Conservation (phyloP, 106 monocot species). For the Phalaenopsis equestris region DNA sequence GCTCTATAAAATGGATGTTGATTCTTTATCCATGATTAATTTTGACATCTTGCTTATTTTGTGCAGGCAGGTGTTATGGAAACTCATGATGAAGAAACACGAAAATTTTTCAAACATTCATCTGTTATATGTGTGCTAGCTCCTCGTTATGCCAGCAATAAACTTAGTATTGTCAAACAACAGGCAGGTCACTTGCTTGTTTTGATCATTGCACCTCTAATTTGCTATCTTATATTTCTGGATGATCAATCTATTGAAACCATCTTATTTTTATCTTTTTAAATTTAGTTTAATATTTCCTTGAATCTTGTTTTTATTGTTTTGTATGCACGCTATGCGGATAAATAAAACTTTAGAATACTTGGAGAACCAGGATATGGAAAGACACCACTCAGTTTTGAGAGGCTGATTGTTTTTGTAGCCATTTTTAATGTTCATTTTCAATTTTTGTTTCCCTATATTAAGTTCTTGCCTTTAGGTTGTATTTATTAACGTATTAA, state of each 20-base stretch:
- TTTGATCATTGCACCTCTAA: not conserved
- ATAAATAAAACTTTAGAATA: not conserved
- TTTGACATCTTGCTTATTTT: slow-evolving; percentile 3
- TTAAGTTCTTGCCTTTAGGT: not conserved
- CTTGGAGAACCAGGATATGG: not conserved
- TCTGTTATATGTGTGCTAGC: slow-evolving; percentile 70
- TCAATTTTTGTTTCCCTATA: not conserved
- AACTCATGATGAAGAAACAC: slow-evolving; percentile 76
- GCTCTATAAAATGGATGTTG: not conserved
- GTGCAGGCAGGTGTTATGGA: slow-evolving; percentile 63
- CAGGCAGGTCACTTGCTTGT: slow-evolving; percentile 25
- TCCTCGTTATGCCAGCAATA: slow-evolving; percentile 72
- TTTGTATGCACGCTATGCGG: not conserved
- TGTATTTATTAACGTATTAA: not conserved
- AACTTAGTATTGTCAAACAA: slow-evolving; percentile 70
- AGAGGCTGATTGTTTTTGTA: not conserved
- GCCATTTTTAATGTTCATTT: not conserved
- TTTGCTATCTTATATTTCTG: not conserved
- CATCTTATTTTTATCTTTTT: not conserved
- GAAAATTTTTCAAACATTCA: slow-evolving; percentile 74
- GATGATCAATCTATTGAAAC: not conserved
- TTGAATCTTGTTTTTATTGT: not conserved
- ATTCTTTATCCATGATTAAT: not conserved
- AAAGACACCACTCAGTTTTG: not conserved
- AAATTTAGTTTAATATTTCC: not conserved